These are phyloP conservation scores for Powellomyces hirtus DNA, from an alignment of 192 early-diverging fungal genomes.

Conservation along the genomic window DNA sequence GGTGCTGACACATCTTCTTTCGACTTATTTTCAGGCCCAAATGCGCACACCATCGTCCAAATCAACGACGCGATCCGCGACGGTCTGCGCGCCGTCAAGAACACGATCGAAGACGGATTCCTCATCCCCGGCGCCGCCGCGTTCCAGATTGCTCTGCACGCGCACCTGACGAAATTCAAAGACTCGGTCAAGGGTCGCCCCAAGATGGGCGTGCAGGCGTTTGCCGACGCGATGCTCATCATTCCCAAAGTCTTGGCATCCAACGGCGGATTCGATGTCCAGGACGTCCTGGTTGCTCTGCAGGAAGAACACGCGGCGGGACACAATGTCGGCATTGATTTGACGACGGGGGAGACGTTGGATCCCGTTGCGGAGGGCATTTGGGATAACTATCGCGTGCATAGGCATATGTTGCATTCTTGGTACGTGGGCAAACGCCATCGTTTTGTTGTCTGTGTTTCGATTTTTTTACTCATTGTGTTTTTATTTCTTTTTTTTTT, in stretches of 20 bases:
- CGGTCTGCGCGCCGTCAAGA: slow-evolving; percentile 97
- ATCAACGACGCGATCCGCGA: slow-evolving; percentile 98
- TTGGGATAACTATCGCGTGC: slow-evolving; percentile 98
- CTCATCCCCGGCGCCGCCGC: slow-evolving; percentile 94
- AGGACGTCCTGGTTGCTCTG: slow-evolving; percentile 91
- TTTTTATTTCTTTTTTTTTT: neutral
- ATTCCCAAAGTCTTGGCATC: slow-evolving; percentile 95
- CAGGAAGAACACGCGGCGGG: slow-evolving; percentile 88
- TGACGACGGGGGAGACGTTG: slow-evolving; percentile 89
- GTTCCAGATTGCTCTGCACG: slow-evolving; percentile 86
- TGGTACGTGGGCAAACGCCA: slow-evolving; percentile 48
- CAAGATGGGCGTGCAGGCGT: slow-evolving; percentile 96
- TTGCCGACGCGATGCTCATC: slow-evolving; percentile 92
- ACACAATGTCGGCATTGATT: slow-evolving; percentile 89
- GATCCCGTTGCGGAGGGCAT: slow-evolving; percentile 92
- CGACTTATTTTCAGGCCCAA: slow-evolving; percentile 84
- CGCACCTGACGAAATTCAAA: slow-evolving; percentile 86
- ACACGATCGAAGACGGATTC: slow-evolving; percentile 89
- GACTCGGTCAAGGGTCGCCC: slow-evolving; percentile 85
- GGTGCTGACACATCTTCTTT: too few relatives aligned
- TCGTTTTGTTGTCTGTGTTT: neutral
- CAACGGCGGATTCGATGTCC: slow-evolving; percentile 94
- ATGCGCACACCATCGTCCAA: slow-evolving; percentile 87
- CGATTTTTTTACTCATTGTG: neutral
- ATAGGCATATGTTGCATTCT: slow-evolving; percentile 75